phyloP scores from a whole-genome alignment of 2,329 filamentous ascomycete species.

The Fusarium sp. region DNA sequence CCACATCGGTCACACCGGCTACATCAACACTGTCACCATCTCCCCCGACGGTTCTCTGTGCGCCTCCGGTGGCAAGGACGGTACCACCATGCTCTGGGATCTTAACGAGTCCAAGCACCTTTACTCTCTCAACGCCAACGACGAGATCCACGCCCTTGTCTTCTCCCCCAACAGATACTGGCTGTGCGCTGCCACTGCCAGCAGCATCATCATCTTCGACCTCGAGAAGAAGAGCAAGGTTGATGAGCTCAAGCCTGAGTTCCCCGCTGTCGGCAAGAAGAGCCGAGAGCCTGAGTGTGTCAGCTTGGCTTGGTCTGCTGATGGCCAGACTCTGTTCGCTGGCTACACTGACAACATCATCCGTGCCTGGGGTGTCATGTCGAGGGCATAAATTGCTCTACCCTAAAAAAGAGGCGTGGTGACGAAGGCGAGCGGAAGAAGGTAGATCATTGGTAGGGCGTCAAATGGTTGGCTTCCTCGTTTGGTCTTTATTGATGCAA shows the following conservation, averaged over 20 bases:
- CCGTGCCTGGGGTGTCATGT: slow-evolving; percentile 98
- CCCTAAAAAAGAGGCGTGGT: slow-evolving; percentile 41
- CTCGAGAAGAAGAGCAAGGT: slow-evolving; percentile 99
- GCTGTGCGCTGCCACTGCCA: slow-evolving; percentile 97
- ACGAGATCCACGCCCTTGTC: slow-evolving; percentile 99
- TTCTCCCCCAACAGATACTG: slow-evolving; percentile 99
- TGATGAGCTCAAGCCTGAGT: slow-evolving; percentile 99
- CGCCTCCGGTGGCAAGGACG: slow-evolving; percentile 99
- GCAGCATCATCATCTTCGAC: slow-evolving; percentile 99
- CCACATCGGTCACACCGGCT: slow-evolving; percentile 99
- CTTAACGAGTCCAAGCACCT: slow-evolving; percentile 99
- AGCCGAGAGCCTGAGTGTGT: slow-evolving; percentile 98
- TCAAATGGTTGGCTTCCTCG: slow-evolving; percentile 58
- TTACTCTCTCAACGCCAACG: slow-evolving; percentile 98
- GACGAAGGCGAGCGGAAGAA: slow-evolving; percentile 44
- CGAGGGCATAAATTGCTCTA: slow-evolving; percentile 73
- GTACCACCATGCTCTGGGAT: slow-evolving; percentile 99
- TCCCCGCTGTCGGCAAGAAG: slow-evolving; percentile 98
- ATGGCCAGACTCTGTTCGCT: slow-evolving; percentile 98
- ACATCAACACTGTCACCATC: slow-evolving; percentile 99
- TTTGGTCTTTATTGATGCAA: slow-evolving; percentile 56
- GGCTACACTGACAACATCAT: slow-evolving; percentile 99
- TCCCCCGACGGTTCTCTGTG: slow-evolving; percentile 99
- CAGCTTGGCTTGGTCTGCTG: slow-evolving; percentile 95
- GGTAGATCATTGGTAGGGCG: slow-evolving; percentile 58